Evolutionary conservation across 257 asterid species (phyloP).

Genomic region (Coffea canephora): DNA sequence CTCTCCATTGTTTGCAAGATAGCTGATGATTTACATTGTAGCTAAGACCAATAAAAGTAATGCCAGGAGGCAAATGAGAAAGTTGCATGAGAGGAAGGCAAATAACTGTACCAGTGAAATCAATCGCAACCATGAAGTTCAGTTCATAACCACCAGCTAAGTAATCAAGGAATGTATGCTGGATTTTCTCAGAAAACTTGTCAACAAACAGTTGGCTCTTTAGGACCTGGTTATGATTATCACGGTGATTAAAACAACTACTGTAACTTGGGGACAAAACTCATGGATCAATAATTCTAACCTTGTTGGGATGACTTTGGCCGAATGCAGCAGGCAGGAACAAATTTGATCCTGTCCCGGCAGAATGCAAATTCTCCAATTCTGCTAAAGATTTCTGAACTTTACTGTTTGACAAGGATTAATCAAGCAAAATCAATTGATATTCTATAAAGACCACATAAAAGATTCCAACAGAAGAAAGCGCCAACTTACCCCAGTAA

Average conservation of each 20-base stretch:
- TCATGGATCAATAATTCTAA: slow-evolving; percentile 21
- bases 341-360: slow-evolving; percentile 59
- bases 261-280: slow-evolving; percentile 8
- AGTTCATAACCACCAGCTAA: slow-evolving; percentile 86
- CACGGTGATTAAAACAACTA: background rate
- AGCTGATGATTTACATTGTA: background rate
- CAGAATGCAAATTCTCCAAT: slow-evolving; percentile 71
- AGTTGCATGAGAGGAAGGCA: slow-evolving; percentile 4
- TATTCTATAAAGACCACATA: slow-evolving; percentile 15
- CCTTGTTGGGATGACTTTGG: slow-evolving; percentile 75
- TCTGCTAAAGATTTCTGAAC: slow-evolving; percentile 85
- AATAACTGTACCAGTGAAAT: slow-evolving; percentile 76
- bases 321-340: slow-evolving; percentile 51
- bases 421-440: slow-evolving; percentile 32
- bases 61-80: background rate
- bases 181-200: slow-evolving; percentile 66
- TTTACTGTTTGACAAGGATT: slow-evolving; percentile 56
- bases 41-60: background rate
- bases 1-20: background rate
- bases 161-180: slow-evolving; percentile 91
- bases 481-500: slow-evolving; percentile 69
- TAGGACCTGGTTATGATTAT: slow-evolving; percentile 49
- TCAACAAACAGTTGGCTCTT: slow-evolving; percentile 86
- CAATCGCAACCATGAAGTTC: slow-evolving; percentile 98
- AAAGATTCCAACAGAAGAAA: slow-evolving; percentile 19